These are phyloP conservation scores for Termitomyces sp. DNA, from an alignment of 768 basidiomycete species.

Conservation along the genomic window DNA sequence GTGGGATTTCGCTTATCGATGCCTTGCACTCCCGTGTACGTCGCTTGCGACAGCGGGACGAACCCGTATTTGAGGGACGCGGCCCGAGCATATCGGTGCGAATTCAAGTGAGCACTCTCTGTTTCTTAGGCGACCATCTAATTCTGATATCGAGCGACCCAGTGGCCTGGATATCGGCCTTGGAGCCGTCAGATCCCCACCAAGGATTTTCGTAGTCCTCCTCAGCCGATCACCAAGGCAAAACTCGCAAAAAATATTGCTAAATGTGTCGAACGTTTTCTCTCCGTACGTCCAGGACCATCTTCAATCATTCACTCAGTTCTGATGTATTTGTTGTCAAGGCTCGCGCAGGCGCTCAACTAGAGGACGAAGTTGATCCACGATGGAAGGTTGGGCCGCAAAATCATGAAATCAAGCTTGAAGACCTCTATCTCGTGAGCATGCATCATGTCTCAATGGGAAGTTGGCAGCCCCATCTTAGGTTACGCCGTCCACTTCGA, in stretches of 20 bases:
- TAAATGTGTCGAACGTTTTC: constrained; percentile 69
- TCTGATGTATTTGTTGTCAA: constrained; percentile 19
- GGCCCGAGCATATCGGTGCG: constrained; percentile 80
- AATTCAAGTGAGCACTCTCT: constrained; percentile 47
- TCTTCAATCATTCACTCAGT: constrained; percentile 2
- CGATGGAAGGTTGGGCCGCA: constrained; percentile 58
- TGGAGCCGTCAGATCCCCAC: constrained; percentile 84
- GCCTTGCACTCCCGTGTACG: constrained; percentile 56
- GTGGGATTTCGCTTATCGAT: constrained; percentile 59
- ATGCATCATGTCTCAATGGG: constrained; percentile 82
- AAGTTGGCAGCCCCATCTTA: constrained; percentile 76
- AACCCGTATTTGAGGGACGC: constrained; percentile 62
- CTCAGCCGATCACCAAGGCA: constrained; percentile 67
- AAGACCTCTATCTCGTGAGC: constrained; percentile 68
- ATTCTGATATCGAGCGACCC: constrained; percentile 4
- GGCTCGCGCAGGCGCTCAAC: constrained; percentile 41
- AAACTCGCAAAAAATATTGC: constrained; percentile 80
- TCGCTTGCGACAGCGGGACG: constrained; percentile 51
- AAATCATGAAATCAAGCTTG: constrained; percentile 49
- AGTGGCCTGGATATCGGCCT: constrained; percentile 79
- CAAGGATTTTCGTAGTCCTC: constrained; percentile 73
- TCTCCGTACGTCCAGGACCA: constrained; percentile 34
- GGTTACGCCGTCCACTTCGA: constrained; percentile 39
- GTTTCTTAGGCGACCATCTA: constrained; percentile 1
- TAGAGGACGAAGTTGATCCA: constrained; percentile 60